Conservation (phyloP, 2,329 filamentous ascomycete species). For the Bipolaris victoriae region DNA sequence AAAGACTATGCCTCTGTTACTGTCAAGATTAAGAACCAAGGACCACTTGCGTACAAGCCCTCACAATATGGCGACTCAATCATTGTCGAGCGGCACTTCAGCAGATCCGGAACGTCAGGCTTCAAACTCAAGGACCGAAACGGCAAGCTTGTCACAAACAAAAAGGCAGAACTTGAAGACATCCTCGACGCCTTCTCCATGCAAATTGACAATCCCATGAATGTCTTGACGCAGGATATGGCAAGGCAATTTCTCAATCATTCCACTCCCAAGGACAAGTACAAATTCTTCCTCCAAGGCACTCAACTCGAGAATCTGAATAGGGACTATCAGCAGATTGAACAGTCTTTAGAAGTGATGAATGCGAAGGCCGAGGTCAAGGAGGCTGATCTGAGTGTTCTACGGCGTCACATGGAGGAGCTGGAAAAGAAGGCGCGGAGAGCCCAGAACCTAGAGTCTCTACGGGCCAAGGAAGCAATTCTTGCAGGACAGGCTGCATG, state of each 20-base stretch:
- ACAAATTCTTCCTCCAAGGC: constrained; percentile 94
- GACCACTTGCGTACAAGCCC: constrained; percentile 80
- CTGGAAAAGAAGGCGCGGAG: constrained; percentile 69
- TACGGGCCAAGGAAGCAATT: constrained; percentile 66
- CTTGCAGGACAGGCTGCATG: constrained; percentile 77
- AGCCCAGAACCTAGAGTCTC: constrained; percentile 68
- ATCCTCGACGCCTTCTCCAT: constrained; percentile 92
- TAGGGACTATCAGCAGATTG: constrained; percentile 85
- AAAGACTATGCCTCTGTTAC: constrained; percentile 72
- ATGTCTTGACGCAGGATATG: constrained; percentile 92
- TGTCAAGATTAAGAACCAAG: constrained; percentile 90
- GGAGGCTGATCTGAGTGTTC: constrained; percentile 65
- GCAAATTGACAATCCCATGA: constrained; percentile 96
- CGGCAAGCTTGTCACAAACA: constrained; percentile 76
- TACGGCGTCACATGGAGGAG: constrained; percentile 65
- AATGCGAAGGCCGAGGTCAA: constrained; percentile 67
- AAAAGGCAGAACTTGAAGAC: constrained; percentile 86
- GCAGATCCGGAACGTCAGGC: constrained; percentile 72
- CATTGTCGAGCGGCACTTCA: constrained; percentile 89
- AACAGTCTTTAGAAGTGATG: constrained; percentile 77
- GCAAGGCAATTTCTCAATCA: constrained; percentile 90
- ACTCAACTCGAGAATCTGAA: constrained; percentile 93
- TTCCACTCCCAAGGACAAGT: constrained; percentile 83
- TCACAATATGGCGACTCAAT: constrained; percentile 85
- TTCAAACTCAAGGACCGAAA: constrained; percentile 84